Evolutionary conservation across 2,329 filamentous ascomycete species (phyloP), one percentile per base, ranked within the genome.

Genomic region (Xylaria multiplex): DNA sequence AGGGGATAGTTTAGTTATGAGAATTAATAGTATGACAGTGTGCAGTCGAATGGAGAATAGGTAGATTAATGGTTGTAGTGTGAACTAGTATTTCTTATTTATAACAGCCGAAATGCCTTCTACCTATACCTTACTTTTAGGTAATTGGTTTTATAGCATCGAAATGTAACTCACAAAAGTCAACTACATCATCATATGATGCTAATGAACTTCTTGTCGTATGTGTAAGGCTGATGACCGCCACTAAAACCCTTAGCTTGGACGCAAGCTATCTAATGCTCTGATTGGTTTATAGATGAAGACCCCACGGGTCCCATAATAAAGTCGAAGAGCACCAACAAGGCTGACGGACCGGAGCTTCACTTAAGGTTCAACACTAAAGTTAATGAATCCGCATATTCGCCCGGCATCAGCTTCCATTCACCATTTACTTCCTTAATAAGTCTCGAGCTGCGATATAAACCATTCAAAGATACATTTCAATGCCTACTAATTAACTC

Each of bases 141-240:
- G 8, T 19, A 5, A 8, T 53, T 32, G 16, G 32, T 42, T 42
- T 58, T 9, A 53, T 52, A 46, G 11, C 19, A 52, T 56, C 14
- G 32, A 50, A 59, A 22, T 19, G 54, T 54, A 40, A 22, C 14
- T 63, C n/a, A 49, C 32, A 53, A 60, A 64, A 67, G 66, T 72
- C 69, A 55, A 70, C 65, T 66, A 73, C 73, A 74, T 75, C 71
- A 73, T 74, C 69, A 69, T 69, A 57, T 57, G 60, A 71, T 73
- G 54, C 42, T 54, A 62, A 61, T 57, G 48, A 22, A 37, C 22
- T 32, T 42, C 16, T 27, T 9, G n/a, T 57, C 54, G 14, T 22
- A 59, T 54, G 62, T 70, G 62, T 62, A 64, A 71, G 69, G 69
- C 70, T 72, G 66, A 62, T 13, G 37, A 45, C 24, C 19, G 53